These are phyloP conservation scores for Tremellales sp. DNA, from an alignment of 1,284 basidiomycete genomes.

Conservation along the genomic window DNA sequence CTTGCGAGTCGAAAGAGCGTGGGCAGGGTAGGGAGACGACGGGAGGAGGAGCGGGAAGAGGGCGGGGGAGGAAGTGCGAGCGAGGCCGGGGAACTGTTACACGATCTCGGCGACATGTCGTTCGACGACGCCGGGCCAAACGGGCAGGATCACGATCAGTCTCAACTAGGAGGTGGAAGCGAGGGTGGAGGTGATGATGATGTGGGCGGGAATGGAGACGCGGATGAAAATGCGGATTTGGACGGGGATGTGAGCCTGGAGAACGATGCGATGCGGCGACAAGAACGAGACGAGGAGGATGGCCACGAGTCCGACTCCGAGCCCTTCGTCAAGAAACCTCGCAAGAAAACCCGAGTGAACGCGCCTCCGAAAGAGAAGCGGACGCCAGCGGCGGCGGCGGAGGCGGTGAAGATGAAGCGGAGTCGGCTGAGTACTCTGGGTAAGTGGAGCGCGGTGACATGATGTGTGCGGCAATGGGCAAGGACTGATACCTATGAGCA, in stretches of 20 bases:
- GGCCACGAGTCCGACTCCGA: constrained; percentile 19
- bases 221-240: constrained; percentile 3
- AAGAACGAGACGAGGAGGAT: constrained; percentile 18
- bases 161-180: neutral
- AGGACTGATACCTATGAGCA: constrained; percentile 17
- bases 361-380: neutral
- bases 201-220: constrained; percentile 7
- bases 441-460: neutral
- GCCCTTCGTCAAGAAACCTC: neutral
- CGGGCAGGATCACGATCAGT: constrained; percentile 1
- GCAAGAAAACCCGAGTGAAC: too few species aligned
- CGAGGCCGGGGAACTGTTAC: constrained; percentile 14
- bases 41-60: too few species aligned
- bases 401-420: neutral
- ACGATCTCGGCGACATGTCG: constrained; percentile 10
- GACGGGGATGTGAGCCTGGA: too few species aligned
- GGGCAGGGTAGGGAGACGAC: too few species aligned
- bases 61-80: constrained; percentile 3
- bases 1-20: too few species aligned
- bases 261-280: too few species aligned
- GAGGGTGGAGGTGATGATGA: constrained; percentile 4
- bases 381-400: neutral
- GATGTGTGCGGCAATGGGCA: constrained; percentile 11
- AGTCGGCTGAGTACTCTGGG: neutral
- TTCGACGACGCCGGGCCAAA: constrained; percentile 6